Evolutionary conservation across 139 green algal genomes (phyloP), one percentile per base, ranked within the genome.

Genomic region (Dunaliella primolecta): DNA sequence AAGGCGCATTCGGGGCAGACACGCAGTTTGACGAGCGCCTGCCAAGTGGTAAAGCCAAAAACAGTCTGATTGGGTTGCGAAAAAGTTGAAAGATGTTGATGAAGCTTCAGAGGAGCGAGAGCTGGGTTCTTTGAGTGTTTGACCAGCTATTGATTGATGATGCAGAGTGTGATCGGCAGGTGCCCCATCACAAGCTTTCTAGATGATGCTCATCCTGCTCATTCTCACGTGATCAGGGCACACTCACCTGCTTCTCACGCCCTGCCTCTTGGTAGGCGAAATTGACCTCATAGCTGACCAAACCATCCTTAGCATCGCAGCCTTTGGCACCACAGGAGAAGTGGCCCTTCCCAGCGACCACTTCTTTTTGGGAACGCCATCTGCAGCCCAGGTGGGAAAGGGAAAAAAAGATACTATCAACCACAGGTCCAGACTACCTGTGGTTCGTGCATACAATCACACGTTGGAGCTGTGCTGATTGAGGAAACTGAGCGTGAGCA

Each of bases 221-320:
- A n/a, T 29, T 72, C 36, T 55, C 77, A 56, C 0, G 80, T 35
- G 33, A 85, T 3, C n/a, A 23, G 3, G 15, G 24, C 77, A 36
- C 0, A 33, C 83, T 83, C 57, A 92, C 93, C 85, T 96, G 90
- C 89, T 97, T 98, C 15, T 84, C 70, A 81, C 95, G 86, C 29
- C 94, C 96, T 0, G 91, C 94, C 85, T 99, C 96, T 36, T 84
- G 71, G 87, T 98, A 99, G 0, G 74, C 81, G 83, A 99, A 99
- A 77, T 95, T 93, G 0, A 97, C 93, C 89, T 99, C 96, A 78
- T 95, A 99, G 83, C 89, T 96, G 74, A 79, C 84, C 36, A 98
- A 89, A 15, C 89, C 91, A 0, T 82, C 83, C 30, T 78, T 78
- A 36, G 93, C 88, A 29, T 91, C 82, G 89, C 95, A 98, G 57